These are phyloP conservation scores for Coniosporium tulheliwenetii DNA, from an alignment of 2,329 filamentous ascomycete species.

Conservation along the genomic window DNA sequence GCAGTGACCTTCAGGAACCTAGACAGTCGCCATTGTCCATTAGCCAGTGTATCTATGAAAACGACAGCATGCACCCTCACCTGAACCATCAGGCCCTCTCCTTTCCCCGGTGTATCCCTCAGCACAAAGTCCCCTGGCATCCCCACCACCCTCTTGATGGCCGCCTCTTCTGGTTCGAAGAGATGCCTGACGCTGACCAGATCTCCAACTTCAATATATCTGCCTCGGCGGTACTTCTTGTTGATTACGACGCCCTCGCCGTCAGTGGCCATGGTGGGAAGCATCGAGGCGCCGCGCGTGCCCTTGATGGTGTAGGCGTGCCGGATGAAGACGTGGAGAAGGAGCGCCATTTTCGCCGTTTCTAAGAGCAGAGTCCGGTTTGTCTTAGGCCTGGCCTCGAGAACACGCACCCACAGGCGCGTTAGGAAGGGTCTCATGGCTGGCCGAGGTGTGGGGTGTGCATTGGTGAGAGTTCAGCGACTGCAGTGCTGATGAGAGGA, in stretches of 20 bases:
- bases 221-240: conserved; percentile 52
- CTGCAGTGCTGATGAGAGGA: too few species aligned
- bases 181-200: conserved; percentile 68
- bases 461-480: too few species aligned
- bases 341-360: too few species aligned
- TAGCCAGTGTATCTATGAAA: background rate
- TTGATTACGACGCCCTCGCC: conserved; percentile 57
- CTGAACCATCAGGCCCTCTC: conserved; percentile 42
- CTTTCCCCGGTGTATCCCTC: conserved; percentile 40
- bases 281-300: conserved; percentile 69
- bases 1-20: conserved; percentile 86
- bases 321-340: conserved; percentile 16
- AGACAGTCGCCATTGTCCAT: conserved; percentile 1
- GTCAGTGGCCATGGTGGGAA: conserved; percentile 58
- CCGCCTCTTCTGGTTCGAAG: conserved; percentile 30
- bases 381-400: too few species aligned
- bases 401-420: too few species aligned
- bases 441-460: too few species aligned
- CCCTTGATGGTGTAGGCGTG: conserved; percentile 47
- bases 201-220: conserved; percentile 60
- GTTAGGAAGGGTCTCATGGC: too few species aligned
- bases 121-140: conserved; percentile 54
- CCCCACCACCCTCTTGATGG: conserved; percentile 58
- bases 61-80: conserved; percentile 23
- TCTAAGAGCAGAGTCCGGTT: too few species aligned